Percentiles rank a stretch among this genome's conserved stretches.
phyloP scores from a whole-genome alignment of 148 eudicot genomes.

The Simmondsia chinensis region DNA sequence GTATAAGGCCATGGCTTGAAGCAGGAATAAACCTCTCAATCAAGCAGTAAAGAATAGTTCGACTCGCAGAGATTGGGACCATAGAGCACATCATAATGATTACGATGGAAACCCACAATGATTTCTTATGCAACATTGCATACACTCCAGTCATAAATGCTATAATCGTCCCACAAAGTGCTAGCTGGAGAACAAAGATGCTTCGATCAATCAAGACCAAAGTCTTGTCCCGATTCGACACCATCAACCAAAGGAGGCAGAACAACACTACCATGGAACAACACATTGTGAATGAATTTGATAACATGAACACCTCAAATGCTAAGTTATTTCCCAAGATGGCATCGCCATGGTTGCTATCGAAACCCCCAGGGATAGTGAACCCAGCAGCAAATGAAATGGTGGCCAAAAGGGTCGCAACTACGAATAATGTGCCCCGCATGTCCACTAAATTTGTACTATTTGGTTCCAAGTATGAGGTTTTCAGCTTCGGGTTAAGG shows the following conservation, averaged over 20 bases:
- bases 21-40: neutral
- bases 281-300: conserved; percentile 8
- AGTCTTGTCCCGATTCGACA: neutral
- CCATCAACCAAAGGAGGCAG: conserved; percentile 11
- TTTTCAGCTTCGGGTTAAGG: too few relatives aligned
- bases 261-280: conserved; percentile 9
- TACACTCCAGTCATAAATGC: conserved; percentile 15
- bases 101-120: conserved; percentile 6
- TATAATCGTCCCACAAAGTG: conserved; percentile 3
- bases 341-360: conserved; percentile 5
- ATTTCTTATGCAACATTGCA: conserved; percentile 1
- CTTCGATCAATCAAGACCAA: conserved; percentile 2
- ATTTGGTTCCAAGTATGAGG: too few relatives aligned
- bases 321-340: neutral
- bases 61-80: neutral
- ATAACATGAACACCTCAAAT: conserved; percentile 1
- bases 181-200: neutral
- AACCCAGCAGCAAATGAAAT: conserved; percentile 12
- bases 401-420: conserved; percentile 11
- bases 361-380: conserved; percentile 11
- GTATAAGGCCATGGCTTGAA: neutral
- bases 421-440: too few relatives aligned
- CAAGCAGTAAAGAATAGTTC: neutral
- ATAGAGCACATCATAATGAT: neutral
- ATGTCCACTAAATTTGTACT: too few relatives aligned